Evolutionary conservation across 305 asterid species (phyloP).

Genomic region (Solanum hybrid): DNA sequence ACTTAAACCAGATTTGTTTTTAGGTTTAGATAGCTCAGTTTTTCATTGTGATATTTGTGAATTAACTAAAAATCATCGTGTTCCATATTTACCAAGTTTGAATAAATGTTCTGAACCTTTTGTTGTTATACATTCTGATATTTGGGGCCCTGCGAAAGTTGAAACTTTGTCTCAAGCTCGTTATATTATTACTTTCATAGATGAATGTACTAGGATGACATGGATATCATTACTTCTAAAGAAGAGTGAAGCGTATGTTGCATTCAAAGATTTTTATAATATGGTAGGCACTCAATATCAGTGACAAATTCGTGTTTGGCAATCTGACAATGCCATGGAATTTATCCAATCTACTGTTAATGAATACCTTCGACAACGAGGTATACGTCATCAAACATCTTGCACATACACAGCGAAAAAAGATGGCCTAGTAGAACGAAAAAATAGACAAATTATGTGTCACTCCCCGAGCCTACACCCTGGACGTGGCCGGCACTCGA

Average conservation of each 20-base stretch:
- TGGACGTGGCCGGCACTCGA: no score
- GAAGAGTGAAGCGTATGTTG: background rate
- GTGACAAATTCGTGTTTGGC: background rate
- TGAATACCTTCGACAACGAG: background rate
- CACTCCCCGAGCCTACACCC: no score
- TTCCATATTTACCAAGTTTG: background rate
- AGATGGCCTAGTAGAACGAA: background rate
- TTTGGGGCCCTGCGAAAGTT: background rate
- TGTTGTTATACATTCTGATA: background rate
- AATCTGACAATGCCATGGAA: background rate
- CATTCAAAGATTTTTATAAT: background rate
- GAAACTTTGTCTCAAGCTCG: background rate
- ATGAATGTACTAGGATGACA: background rate
- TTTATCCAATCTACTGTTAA: background rate
- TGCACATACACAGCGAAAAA: background rate
- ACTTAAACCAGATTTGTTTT: background rate
- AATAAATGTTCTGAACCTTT: background rate
- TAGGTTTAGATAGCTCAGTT: background rate
- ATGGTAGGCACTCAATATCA: background rate
- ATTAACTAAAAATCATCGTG: background rate
- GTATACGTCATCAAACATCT: background rate
- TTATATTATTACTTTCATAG: no score
- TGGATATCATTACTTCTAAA: background rate
- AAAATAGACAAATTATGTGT: background rate
- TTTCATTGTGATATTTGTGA: background rate